Evolutionary conservation across 164 flowering plant genomes (phyloP).

Genomic region (Akebia trifoliata): DNA sequence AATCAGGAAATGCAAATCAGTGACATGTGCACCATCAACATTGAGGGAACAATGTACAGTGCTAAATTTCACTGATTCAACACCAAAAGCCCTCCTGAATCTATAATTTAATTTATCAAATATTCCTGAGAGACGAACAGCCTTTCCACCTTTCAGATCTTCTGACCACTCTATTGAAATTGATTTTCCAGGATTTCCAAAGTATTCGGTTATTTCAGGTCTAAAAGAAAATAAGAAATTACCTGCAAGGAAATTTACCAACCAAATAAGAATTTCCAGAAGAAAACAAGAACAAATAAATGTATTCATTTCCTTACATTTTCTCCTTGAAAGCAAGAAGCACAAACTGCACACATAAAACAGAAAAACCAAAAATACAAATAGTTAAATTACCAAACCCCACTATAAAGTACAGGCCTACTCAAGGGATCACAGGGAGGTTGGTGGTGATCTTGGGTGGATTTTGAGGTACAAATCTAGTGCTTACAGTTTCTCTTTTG

Average conservation of each 20-base stretch:
- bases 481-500: neutral
- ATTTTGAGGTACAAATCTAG: neutral
- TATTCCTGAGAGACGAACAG: slow-evolving; percentile 71
- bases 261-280: neutral
- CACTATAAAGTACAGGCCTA: too few relatives aligned
- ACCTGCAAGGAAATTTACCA: slow-evolving; percentile 44
- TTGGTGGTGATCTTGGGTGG: neutral
- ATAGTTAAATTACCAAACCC: too few relatives aligned
- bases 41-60: slow-evolving; percentile 52
- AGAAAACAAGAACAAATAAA: slow-evolving; percentile 2
- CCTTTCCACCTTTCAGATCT: slow-evolving; percentile 83
- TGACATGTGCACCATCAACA: slow-evolving; percentile 28
- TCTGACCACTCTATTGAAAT: slow-evolving; percentile 76
- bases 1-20: slow-evolving; percentile 67
- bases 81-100: slow-evolving; percentile 64
- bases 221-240: slow-evolving; percentile 79
- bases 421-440: neutral
- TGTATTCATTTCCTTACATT: neutral
- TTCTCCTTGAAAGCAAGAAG: neutral
- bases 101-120: slow-evolving; percentile 68
- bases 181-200: slow-evolving; percentile 19
- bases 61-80: slow-evolving; percentile 48
- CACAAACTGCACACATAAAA: neutral
- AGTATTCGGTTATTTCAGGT: slow-evolving; percentile 45
- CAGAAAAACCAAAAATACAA: too few relatives aligned